These are phyloP conservation scores for Rhododendron henanense DNA, from an alignment of 148 eudicot species.

Conservation along the genomic window DNA sequence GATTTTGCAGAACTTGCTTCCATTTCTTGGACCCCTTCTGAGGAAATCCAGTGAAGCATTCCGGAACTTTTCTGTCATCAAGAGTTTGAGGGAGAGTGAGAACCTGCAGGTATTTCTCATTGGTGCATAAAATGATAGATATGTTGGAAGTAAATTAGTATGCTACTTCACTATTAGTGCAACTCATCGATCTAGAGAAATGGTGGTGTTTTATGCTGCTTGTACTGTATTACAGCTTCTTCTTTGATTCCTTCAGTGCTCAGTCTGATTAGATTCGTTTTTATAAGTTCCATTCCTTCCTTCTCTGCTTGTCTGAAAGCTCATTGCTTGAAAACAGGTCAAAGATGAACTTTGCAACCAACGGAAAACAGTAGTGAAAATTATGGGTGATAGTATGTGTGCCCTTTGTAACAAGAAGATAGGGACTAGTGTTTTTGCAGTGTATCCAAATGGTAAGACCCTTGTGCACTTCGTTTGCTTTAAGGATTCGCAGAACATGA, in stretches of 20 bases:
- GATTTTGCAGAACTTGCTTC: slow-evolving; percentile 66
- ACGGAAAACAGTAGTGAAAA: slow-evolving; percentile 80
- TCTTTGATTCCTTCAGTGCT: not conserved
- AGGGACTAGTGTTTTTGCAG: slow-evolving; percentile 98
- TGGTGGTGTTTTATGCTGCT: not conserved
- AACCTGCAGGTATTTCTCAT: slow-evolving; percentile 72
- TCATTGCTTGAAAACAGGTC: slow-evolving; percentile 41
- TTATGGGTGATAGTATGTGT: slow-evolving; percentile 79
- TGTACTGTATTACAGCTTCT: not conserved
- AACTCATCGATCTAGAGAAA: slow-evolving; percentile 1
- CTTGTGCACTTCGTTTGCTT: slow-evolving; percentile 97
- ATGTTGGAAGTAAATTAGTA: not conserved
- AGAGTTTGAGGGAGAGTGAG: slow-evolving; percentile 85
- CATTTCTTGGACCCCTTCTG: slow-evolving; percentile 91
- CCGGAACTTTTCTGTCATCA: slow-evolving; percentile 82
- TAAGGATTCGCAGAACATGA: slow-evolving; percentile 92
- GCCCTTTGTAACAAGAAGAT: slow-evolving; percentile 95
- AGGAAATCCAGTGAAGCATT: slow-evolving; percentile 89
- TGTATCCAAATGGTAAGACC: slow-evolving; percentile 88
- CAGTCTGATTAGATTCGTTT: not conserved
- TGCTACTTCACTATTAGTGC: not conserved
- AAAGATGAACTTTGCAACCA: slow-evolving; percentile 83
- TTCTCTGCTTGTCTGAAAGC: not conserved
- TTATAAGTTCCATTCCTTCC: not conserved
- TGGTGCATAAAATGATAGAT: not conserved